Percentiles rank a stretch among this genome's conserved stretches.
phyloP scores from a whole-genome alignment of 192 early-diverging fungal species.

The Coemansia sp. region DNA sequence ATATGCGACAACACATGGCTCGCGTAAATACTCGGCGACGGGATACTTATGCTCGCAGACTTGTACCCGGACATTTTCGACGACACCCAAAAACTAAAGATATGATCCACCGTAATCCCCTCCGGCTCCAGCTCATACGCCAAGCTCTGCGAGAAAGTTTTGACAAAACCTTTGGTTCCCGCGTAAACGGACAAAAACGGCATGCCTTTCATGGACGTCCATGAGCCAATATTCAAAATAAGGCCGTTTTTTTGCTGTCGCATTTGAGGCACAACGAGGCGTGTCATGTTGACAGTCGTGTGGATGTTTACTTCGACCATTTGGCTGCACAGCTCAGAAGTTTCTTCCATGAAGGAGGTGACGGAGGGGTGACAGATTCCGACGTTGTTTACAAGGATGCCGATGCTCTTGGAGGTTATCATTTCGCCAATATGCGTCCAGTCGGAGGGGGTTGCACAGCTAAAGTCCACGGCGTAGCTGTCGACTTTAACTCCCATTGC shows the following conservation, averaged over 20 bases:
- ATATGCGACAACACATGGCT: slow-evolving; percentile 67
- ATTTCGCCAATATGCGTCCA: slow-evolving; percentile 34
- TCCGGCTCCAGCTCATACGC: slow-evolving; percentile 73
- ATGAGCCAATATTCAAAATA: slow-evolving; percentile 91
- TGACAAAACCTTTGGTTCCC: slow-evolving; percentile 88
- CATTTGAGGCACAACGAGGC: slow-evolving; percentile 80
- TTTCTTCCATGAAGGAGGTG: slow-evolving; percentile 79
- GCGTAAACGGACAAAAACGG: slow-evolving; percentile 89
- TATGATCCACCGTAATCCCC: slow-evolving; percentile 80
- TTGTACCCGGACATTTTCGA: slow-evolving; percentile 93
- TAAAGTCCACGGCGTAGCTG: slow-evolving; percentile 47
- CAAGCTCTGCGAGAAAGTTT: slow-evolving; percentile 84
- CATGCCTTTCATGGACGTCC: slow-evolving; percentile 79
- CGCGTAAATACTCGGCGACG: slow-evolving; percentile 77
- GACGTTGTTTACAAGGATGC: slow-evolving; percentile 87
- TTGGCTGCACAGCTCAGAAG: slow-evolving; percentile 59
- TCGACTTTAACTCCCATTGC: slow-evolving; percentile 34
- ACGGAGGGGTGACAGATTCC: slow-evolving; percentile 86
- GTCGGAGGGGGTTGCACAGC: slow-evolving; percentile 17
- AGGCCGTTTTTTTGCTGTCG: slow-evolving; percentile 67
- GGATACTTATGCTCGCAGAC: slow-evolving; percentile 69
- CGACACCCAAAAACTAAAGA: slow-evolving; percentile 93
- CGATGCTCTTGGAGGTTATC: slow-evolving; percentile 31
- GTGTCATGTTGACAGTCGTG: slow-evolving; percentile 59
- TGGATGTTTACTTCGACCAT: slow-evolving; percentile 85